Percentiles rank a stretch among this genome's conserved stretches.
Evolutionary conservation across 495 filamentous ascomycete species (phyloP).

Genomic region (Neurospora tetrasperma): DNA sequence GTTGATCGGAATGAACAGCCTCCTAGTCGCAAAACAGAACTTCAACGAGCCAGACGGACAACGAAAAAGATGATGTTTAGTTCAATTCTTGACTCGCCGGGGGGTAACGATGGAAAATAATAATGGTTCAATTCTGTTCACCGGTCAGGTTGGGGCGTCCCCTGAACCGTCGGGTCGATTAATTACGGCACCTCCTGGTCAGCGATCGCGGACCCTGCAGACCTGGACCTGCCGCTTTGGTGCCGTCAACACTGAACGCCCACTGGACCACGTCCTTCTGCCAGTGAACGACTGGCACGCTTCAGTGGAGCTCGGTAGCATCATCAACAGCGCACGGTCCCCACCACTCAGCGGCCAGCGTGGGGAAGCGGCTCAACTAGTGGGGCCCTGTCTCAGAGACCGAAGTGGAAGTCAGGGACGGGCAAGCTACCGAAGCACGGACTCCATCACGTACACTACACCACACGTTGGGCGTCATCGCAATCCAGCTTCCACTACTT

Average conservation of each 20-base stretch:
- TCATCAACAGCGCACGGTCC: not conserved
- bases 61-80: not conserved
- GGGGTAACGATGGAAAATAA: not conserved
- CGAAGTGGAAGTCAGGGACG: too few relatives aligned
- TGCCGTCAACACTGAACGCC: not conserved
- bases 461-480: conserved; percentile 8
- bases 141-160: not conserved
- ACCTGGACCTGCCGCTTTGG: not conserved
- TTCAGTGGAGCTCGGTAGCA: not conserved
- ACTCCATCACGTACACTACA: not conserved
- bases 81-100: not conserved
- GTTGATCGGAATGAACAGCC: not conserved
- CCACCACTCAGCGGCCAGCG: not conserved
- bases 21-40: not conserved
- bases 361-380: not conserved
- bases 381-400: not conserved
- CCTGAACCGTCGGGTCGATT: not conserved
- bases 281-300: not conserved
- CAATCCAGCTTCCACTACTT: not conserved
- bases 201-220: not conserved
- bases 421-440: conserved; percentile 3
- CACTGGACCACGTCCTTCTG: not conserved
- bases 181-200: not conserved
- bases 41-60: too few relatives aligned
- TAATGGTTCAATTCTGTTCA: not conserved